Evolutionary conservation across 2,329 filamentous ascomycete genomes (phyloP), one percentile per base, ranked within the genome.

Genomic region (Rhynchosporium agropyri): DNA sequence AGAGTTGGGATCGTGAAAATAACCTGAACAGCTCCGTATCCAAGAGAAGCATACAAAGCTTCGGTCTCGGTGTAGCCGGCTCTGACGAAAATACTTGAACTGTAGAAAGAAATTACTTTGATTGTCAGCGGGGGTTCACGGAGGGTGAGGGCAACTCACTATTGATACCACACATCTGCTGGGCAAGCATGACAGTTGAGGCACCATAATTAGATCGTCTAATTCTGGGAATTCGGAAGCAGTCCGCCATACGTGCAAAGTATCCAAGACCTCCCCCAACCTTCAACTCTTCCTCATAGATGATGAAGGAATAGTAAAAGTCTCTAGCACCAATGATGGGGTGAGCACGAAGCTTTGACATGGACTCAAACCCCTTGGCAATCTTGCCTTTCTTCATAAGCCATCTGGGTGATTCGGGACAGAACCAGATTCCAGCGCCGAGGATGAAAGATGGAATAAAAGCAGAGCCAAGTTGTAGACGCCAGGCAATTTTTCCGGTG

Each of bases 71-170:
- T 74, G 26, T 84, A 83, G 6, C 86, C 86, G 1, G 86, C 82
- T 2, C 86, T 73, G 42, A 74, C 69, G 68, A 87, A 86, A 12
- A 87, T 78, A 3, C 84, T 87, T 0, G 85, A 86, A 1, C 84
- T 88, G 76, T 92, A 91, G 74, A 92, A 92, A 1, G 88, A 86
- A 59, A 91, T 88, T 61, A 91, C 89, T 73, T 89, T 89, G 73
- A 63, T 1, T 57, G 33, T 69, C 62, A 68, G 10, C 13, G 3
- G 33, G 5, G 9, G 1, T 6, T 9, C 2, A 26, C 12, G 79
- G 82, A 68, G 84, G 85, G 68, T 84, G 26, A 4, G 5, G 5
- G 85, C 0, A 20, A 81, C 38, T 85, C 81, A 38, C 84, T 81
- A 61, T 86, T 86, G 58, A 86, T 76, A 51, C 78, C 79, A 64